Percentiles rank a stretch among this genome's conserved stretches.
These are phyloP conservation scores for Escallonia herrerae DNA, from an alignment of 129 eudicot species.

Conservation along the genomic window DNA sequence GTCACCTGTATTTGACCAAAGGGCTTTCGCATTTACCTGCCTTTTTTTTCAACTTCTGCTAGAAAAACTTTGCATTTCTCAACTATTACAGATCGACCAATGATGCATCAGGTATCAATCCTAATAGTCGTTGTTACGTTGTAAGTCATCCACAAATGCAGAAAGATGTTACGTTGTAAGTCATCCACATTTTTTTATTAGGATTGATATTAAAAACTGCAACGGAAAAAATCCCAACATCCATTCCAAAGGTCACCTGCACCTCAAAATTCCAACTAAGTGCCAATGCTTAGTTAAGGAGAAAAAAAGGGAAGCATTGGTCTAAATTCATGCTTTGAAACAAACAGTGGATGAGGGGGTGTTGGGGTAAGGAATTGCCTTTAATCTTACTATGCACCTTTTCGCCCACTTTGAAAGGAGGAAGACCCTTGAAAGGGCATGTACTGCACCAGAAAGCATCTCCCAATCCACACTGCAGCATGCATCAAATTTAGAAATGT, in stretches of 20 bases:
- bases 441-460: slow-evolving; percentile 92
- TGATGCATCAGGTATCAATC: too few relatives aligned
- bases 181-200: not conserved
- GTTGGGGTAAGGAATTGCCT: not conserved
- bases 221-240: not conserved
- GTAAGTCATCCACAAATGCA: too few relatives aligned
- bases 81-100: too few relatives aligned
- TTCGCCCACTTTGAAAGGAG: slow-evolving; percentile 81
- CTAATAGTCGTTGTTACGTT: too few relatives aligned
- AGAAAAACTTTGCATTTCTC: too few relatives aligned
- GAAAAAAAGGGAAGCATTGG: not conserved
- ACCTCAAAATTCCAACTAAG: too few relatives aligned
- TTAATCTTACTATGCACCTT: slow-evolving; percentile 38
- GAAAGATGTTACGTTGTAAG: too few relatives aligned
- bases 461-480: slow-evolving; percentile 85
- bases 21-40: too few relatives aligned
- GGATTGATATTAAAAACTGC: not conserved
- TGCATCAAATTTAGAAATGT: not conserved
- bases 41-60: too few relatives aligned
- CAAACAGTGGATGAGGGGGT: too few relatives aligned
- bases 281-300: not conserved
- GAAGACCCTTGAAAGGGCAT: slow-evolving; percentile 96
- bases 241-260: too few relatives aligned
- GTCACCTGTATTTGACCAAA: too few relatives aligned
- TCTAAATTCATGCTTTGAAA: not conserved